Evolutionary conservation across 768 basidiomycete genomes (phyloP).

Genomic region (Mycena amicta): DNA sequence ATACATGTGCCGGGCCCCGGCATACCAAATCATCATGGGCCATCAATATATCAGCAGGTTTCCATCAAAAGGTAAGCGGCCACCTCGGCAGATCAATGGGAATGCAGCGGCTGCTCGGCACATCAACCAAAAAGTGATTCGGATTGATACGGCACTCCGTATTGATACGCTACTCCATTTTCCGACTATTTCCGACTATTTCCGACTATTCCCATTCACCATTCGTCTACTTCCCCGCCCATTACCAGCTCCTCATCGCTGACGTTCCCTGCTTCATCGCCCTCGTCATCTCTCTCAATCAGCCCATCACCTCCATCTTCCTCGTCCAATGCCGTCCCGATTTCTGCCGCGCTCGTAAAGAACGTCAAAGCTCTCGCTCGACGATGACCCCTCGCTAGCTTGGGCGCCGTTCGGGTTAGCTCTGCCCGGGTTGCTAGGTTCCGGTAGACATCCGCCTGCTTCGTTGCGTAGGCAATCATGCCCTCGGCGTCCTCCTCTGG

Average conservation of each 20-base stretch:
- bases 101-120: no score
- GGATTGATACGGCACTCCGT: no score
- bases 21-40: no score
- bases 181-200: no score
- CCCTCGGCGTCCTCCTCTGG: neutral
- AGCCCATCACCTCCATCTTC: neutral
- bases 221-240: neutral
- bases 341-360: neutral
- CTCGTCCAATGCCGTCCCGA: no score
- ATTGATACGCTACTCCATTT: no score
- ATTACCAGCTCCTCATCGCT: neutral
- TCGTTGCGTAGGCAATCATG: neutral
- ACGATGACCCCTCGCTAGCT: neutral
- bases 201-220: neutral
- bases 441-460: slow-evolving; percentile 1
- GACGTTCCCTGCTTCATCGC: neutral
- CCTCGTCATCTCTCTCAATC: neutral
- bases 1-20: no score
- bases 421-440: neutral
- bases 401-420: neutral
- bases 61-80: no score
- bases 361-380: neutral
- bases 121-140: no score
- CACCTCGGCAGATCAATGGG: no score
- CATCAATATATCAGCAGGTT: no score